Base-by-base conservation (phyloP, 495 filamentous ascomycete genomes). In the Terfezia boudieri region DNA sequence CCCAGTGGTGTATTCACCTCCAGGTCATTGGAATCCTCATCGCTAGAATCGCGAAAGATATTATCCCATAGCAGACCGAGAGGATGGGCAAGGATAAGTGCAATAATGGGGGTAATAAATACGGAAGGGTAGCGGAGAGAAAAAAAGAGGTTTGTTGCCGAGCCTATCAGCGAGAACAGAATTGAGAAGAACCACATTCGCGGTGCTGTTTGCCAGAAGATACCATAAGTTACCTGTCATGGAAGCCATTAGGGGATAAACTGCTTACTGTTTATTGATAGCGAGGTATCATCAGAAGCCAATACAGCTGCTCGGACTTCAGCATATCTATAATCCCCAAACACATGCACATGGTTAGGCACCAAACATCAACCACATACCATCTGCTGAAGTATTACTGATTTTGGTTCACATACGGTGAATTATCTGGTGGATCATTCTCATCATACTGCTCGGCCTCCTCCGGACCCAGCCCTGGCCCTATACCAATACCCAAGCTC, bases 141-240 rank as follows among this genome's bases (percentile, higher is more conserved):
- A 69, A 90, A 84, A 66, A 90, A 87, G 35, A 89, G 68, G 67
- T 89, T 90, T 41, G 83, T 86, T 2, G 82, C 80, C 37, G 83
- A 86, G 50, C 84, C 85, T 20, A 88, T 70, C 36, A 90, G 68
- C 9, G 84, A 79, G 63, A 89, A 93, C 11, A 90, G 60, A 8
- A 83, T 71, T 20, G 84, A 85, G 16, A 90, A 62, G 1, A 73
- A 65, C 86, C 85, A 90, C 84, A 90, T 93, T 37, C 85, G 82
- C 16, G 85, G 78, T 2, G 86, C 41, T 46, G 41, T 14, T 32
- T 7, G 7, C 26, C 26, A 32, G 26, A 32, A 32, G 26, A 32
- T 7, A 32, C 26, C 26, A 32, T 32, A 32, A 32, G 26, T 32
- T 32, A 32, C 26, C 26, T 32, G 2, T 0, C 26, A 32, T 32